Evolutionary conservation across 225 moss, liverwort and hornwort species (phyloP).

Genomic region (Lunularia cruciata): DNA sequence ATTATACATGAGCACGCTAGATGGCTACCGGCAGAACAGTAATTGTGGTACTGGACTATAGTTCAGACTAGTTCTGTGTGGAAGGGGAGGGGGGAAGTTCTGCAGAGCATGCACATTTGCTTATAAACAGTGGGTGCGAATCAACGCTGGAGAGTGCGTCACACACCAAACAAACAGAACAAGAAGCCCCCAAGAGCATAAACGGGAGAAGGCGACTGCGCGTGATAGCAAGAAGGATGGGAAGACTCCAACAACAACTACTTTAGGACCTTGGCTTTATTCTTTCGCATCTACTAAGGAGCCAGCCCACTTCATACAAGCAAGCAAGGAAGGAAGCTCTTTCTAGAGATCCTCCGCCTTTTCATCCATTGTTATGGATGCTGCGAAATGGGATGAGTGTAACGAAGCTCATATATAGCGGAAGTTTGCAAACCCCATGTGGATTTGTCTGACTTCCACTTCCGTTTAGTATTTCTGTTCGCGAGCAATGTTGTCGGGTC

Average conservation of each 20-base stretch:
- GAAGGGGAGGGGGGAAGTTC: too few relatives aligned
- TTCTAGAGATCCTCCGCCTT: background rate
- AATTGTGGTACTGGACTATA: background rate
- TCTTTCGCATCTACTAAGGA: background rate
- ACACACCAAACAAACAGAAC: background rate
- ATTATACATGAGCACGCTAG: background rate
- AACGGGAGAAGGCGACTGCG: too few relatives aligned
- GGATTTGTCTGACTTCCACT: background rate
- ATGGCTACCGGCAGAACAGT: background rate
- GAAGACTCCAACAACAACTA: background rate
- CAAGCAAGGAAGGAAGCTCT: too few relatives aligned
- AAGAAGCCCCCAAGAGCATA: too few relatives aligned
- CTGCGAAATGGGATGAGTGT: background rate
- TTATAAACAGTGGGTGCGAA: too few relatives aligned
- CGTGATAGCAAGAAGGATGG: too few relatives aligned
- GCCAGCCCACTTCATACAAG: background rate
- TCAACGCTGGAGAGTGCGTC: too few relatives aligned
- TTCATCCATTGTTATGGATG: background rate
- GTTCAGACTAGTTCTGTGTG: too few relatives aligned
- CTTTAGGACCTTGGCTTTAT: background rate
- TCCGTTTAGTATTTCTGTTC: background rate
- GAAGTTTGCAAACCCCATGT: background rate
- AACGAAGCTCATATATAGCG: too few relatives aligned
- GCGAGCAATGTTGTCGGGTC: background rate
- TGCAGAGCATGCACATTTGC: too few relatives aligned